Conservation (phyloP, 208 protist species). For the Lotmaria passim region DNA sequence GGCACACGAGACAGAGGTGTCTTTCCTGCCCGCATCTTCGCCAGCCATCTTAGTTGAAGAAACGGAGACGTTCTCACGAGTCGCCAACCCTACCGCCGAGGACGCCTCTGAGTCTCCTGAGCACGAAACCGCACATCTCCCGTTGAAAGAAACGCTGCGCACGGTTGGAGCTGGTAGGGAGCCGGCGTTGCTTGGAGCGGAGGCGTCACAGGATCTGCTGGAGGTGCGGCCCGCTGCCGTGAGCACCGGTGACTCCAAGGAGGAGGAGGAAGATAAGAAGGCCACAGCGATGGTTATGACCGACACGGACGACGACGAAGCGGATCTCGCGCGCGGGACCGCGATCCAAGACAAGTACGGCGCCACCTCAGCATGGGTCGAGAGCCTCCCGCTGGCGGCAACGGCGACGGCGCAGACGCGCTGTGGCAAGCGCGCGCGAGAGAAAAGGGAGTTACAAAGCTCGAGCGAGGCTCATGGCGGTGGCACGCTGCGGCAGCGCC, state of each 20-base stretch:
- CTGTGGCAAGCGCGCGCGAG: constrained; percentile 8
- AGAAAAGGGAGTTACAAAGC: background rate
- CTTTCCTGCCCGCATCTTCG: background rate
- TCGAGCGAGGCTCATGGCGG: background rate
- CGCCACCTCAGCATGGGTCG: constrained; percentile 23
- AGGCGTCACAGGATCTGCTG: constrained; percentile 12
- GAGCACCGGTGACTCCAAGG: background rate
- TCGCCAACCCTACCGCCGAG: background rate
- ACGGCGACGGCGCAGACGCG: background rate
- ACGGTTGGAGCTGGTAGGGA: background rate
- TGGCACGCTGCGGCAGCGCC: constrained; percentile 18
- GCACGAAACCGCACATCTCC: background rate
- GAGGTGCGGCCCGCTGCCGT: background rate
- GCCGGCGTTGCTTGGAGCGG: constrained; percentile 4
- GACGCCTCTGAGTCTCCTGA: background rate
- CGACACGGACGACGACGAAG: background rate
- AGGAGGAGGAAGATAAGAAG: background rate
- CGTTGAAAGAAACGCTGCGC: background rate
- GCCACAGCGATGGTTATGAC: background rate
- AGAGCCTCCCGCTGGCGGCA: constrained; percentile 13
- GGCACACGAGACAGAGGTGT: background rate
- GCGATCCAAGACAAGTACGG: constrained; percentile 33
- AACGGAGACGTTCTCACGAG: background rate
- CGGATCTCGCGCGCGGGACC: constrained; percentile 1
- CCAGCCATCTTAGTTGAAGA: background rate